Conservation (phyloP, 73 alveolate genomes). For the Paraurostyla sp. region DNA sequence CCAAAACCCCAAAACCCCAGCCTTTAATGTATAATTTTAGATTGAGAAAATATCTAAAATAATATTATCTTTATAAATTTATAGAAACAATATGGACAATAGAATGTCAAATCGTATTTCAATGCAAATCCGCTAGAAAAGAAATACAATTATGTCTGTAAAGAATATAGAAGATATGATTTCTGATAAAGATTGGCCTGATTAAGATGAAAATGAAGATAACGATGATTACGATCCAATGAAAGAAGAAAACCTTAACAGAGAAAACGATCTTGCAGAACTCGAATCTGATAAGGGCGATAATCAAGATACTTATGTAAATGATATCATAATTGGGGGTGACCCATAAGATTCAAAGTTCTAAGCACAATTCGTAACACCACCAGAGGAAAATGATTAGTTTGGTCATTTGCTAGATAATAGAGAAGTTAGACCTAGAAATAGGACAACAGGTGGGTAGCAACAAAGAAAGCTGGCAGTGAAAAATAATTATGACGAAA, state of each 20-base stretch:
- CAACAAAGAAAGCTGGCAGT: background rate
- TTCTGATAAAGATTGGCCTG: background rate
- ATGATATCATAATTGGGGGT: background rate
- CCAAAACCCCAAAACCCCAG: no score
- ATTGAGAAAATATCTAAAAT: no score
- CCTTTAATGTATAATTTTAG: no score
- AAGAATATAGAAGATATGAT: background rate
- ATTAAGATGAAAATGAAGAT: no score
- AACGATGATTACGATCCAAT: background rate
- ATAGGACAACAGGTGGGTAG: background rate
- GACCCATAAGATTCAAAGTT: background rate
- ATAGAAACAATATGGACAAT: no score
- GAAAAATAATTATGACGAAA: background rate
- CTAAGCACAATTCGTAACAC: background rate
- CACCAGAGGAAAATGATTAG: no score
- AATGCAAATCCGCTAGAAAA: slow-evolving; percentile 19
- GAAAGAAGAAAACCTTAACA: background rate
- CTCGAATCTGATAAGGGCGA: no score
- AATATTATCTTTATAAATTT: no score
- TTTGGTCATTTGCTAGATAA: no score
- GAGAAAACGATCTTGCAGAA: no score
- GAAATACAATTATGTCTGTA: slow-evolving; percentile 14
- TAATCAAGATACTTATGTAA: background rate
- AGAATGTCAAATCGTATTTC: slow-evolving; percentile 14
- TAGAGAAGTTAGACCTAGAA: background rate